Conservation (phyloP, 352 stramenopile species). For the Aphanomyces euteiches region DNA sequence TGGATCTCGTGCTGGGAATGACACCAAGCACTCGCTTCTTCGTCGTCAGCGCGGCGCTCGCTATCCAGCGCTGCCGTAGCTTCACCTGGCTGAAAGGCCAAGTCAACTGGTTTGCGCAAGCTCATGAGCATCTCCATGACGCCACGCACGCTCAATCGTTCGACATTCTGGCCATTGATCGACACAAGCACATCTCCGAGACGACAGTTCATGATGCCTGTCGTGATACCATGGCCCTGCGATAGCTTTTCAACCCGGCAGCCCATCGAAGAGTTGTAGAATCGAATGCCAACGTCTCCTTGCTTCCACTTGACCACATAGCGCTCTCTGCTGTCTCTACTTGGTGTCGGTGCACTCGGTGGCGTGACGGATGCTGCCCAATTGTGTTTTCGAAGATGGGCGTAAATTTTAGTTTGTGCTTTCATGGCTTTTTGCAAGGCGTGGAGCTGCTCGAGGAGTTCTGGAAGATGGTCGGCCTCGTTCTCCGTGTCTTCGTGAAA, state of each 20-base stretch:
- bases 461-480: constrained; percentile 42
- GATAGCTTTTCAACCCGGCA: constrained; percentile 21
- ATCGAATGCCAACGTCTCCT: constrained; percentile 75
- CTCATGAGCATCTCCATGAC: constrained; percentile 76
- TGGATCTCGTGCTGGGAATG: constrained; percentile 17
- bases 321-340: background rate
- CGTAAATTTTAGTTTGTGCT: constrained; percentile 64
- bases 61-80: background rate
- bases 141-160: constrained; percentile 50
- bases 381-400: constrained; percentile 30
- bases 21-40: constrained; percentile 15
- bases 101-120: constrained; percentile 35
- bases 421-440: constrained; percentile 60
- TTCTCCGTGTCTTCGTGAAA: constrained; percentile 13
- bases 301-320: constrained; percentile 80
- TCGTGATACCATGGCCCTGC: constrained; percentile 71
- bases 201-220: constrained; percentile 70
- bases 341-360: background rate
- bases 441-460: constrained; percentile 61
- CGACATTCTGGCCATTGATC: constrained; percentile 66
- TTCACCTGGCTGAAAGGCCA: background rate
- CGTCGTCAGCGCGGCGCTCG: constrained; percentile 8
- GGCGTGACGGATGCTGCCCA: background rate
- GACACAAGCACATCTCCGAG: constrained; percentile 70
- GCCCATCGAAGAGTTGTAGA: constrained; percentile 61